Base-by-base conservation (phyloP, 2,329 filamentous ascomycete species). In the Cytospora piceicola region DNA sequence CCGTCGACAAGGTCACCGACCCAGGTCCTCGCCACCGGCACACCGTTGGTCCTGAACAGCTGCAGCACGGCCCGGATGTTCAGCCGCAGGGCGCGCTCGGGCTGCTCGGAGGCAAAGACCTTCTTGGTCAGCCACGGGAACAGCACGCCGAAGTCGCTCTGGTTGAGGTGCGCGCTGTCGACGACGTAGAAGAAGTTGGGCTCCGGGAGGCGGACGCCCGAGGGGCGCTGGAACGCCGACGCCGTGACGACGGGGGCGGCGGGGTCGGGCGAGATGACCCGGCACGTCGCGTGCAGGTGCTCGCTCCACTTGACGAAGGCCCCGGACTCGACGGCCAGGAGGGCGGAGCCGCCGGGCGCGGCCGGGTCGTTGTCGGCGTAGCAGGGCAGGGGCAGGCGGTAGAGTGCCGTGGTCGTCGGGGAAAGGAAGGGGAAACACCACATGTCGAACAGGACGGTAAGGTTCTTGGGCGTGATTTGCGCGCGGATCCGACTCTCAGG, bases 131-230 rank as follows among this genome's bases (percentile, higher is more conserved):
- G 71, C 83, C 88, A 90, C 0, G 92, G 92, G 73, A 96, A 96
- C 27, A 96, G 78, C 29, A 95, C 79, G 42, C 91, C 93, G 71
- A 95, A 96, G 73, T 96, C 93, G 24, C 88, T 91, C 76, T 96
- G 93, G 65, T 85, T 92, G 30, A 96, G 83, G 74, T 96, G 93
- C 0, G 92, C 91, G n/a, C 89, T 90, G 54, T 85, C 81, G 17
- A 82, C 75, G 3, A 92, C 88, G 75, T 92, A 94, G 78, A 91
- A 96, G 72, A 94, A 86, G 70, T 89, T 85, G 5, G 92, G 88
- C 64, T 82, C 80, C 0, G 77, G 71, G 17, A 84, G 75, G 34
- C 70, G 72, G 55, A 79, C 74, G 11, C 80, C 81, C 63, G 78
- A 78, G n/a, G 76, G 77, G 3, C 79, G 76, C 64, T 82, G 76